phyloP scores from a whole-genome alignment of 1,139 yeast genomes.

The Diutina mesorugosa region DNA sequence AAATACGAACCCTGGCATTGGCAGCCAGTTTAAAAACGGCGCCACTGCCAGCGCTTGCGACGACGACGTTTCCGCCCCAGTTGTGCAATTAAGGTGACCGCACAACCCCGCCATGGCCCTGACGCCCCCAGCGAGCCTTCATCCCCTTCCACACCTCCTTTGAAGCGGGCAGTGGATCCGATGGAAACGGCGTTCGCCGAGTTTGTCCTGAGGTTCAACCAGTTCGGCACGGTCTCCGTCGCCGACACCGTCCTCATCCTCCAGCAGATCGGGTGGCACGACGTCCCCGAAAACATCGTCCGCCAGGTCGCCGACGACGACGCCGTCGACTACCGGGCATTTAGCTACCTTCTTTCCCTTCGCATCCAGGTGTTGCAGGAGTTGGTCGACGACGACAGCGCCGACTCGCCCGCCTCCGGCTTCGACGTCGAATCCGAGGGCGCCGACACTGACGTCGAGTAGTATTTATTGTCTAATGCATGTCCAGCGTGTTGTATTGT shows the following conservation, averaged over 20 bases:
- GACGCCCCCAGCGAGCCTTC: neutral
- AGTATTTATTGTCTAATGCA: neutral
- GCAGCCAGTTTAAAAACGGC: neutral
- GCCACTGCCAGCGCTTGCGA: neutral
- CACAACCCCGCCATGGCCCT: neutral
- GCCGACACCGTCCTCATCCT: neutral
- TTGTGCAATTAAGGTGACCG: neutral
- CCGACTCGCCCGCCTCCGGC: too few relatives aligned
- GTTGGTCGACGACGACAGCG: neutral
- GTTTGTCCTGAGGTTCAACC: neutral
- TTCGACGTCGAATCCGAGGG: neutral
- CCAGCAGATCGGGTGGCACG: neutral
- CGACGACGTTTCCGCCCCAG: neutral
- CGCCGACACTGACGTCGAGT: neutral
- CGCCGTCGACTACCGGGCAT: neutral
- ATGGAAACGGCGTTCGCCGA: slow-evolving; percentile 1
- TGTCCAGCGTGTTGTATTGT: too few relatives aligned
- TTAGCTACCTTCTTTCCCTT: neutral
- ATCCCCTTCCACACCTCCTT: neutral
- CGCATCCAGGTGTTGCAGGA: neutral
- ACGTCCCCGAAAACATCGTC: neutral
- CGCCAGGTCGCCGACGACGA: neutral
- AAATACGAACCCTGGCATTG: neutral
- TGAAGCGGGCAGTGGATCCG: neutral
- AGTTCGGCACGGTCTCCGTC: neutral